Conservation (phyloP, 2,329 filamentous ascomycete species). For the Curvularia sp. region DNA sequence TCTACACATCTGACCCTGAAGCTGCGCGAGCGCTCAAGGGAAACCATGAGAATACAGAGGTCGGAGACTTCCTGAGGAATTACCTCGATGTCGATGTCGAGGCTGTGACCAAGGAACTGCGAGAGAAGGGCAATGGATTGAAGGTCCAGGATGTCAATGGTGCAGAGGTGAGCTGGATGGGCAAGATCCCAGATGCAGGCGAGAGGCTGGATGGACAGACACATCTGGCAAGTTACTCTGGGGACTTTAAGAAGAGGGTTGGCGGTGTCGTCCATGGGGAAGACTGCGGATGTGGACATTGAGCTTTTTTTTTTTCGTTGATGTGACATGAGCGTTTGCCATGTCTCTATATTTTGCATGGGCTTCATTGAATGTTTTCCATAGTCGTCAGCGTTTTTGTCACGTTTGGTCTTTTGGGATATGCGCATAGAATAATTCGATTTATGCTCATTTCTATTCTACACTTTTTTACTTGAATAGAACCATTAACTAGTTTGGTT, state of each 20-base stretch:
- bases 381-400: neutral
- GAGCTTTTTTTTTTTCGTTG: neutral
- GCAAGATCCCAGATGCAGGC: conserved; percentile 49
- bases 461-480: neutral
- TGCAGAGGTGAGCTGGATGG: conserved; percentile 52
- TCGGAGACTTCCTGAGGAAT: conserved; percentile 79
- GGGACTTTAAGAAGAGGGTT: conserved; percentile 48
- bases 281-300: conserved; percentile 43
- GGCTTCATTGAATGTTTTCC: neutral
- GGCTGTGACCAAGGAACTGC: conserved; percentile 76
- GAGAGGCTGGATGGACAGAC: conserved; percentile 56
- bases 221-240: conserved; percentile 50
- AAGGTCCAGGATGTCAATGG: conserved; percentile 39
- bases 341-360: neutral
- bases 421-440: neutral
- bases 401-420: neutral
- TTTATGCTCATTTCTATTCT: neutral
- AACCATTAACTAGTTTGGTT: too few species aligned
- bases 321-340: neutral
- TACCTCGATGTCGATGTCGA: conserved; percentile 84
- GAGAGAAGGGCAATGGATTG: conserved; percentile 57
- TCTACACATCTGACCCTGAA: conserved; percentile 80
- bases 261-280: conserved; percentile 35
- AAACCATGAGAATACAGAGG: conserved; percentile 94
- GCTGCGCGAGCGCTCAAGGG: conserved; percentile 71